These are phyloP conservation scores for Claviceps pazoutovae DNA, from an alignment of 2,329 filamentous ascomycete species.

Conservation along the genomic window DNA sequence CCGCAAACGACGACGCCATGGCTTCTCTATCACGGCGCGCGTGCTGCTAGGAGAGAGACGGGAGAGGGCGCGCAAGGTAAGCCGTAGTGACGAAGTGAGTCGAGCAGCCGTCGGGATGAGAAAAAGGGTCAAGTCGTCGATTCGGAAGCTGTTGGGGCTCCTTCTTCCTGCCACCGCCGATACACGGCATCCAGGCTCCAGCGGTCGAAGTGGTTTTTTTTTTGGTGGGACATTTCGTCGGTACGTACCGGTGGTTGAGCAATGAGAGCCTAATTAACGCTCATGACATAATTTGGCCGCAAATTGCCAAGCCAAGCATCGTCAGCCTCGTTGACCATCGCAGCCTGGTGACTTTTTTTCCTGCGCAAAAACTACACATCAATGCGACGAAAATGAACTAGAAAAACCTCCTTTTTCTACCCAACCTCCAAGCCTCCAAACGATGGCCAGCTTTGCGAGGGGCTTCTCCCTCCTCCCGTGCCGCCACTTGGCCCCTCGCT, in stretches of 20 bases:
- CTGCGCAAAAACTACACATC: too few relatives aligned
- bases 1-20: constrained; percentile 51
- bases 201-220: constrained; percentile 13
- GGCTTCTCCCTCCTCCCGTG: constrained; percentile 16
- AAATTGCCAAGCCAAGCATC: too few relatives aligned
- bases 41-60: background rate
- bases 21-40: constrained; percentile 13
- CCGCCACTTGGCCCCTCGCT: constrained; percentile 11
- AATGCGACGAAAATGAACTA: background rate
- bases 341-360: too few relatives aligned
- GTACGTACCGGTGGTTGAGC: constrained; percentile 5
- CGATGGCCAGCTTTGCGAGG: constrained; percentile 18
- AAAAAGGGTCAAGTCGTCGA: background rate
- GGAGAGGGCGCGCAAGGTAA: background rate
- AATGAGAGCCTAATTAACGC: too few relatives aligned
- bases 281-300: background rate
- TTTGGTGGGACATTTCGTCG: constrained; percentile 13
- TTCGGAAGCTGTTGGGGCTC: constrained; percentile 18
- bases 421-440: background rate
- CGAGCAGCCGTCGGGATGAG: constrained; percentile 7
- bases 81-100: background rate
- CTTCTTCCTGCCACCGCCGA: constrained; percentile 13
- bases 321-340: too few relatives aligned
- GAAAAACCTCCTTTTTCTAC: background rate
- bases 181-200: constrained; percentile 12